phyloP scores from a whole-genome alignment of 768 basidiomycete species.

The Boletus speciosus region DNA sequence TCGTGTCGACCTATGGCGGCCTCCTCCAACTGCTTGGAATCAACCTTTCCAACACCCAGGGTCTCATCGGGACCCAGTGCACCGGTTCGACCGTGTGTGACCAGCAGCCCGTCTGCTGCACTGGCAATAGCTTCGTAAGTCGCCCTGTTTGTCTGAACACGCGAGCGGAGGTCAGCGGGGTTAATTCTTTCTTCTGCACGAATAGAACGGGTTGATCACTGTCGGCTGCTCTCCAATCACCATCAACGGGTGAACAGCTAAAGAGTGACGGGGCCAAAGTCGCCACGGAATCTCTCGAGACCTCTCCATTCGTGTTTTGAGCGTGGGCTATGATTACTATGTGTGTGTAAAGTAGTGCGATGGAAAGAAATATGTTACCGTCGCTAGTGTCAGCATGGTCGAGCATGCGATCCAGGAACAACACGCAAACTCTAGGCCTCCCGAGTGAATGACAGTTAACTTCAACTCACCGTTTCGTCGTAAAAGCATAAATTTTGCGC shows the following conservation, averaged over 20 bases:
- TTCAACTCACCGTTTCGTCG: too few species aligned
- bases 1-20: neutral
- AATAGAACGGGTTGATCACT: slow-evolving; percentile 4
- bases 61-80: slow-evolving; percentile 10
- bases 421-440: too few species aligned
- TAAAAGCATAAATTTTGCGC: too few species aligned
- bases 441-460: too few species aligned
- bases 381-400: too few species aligned
- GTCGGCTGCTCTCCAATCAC: slow-evolving; percentile 8
- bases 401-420: too few species aligned
- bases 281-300: neutral
- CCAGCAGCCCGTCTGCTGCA: slow-evolving; percentile 19
- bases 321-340: too few species aligned
- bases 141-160: rapidly evolving
- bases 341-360: too few species aligned
- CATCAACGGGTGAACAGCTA: neutral
- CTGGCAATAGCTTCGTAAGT: slow-evolving; percentile 10
- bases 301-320: too few species aligned
- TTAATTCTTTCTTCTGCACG: neutral
- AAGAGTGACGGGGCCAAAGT: neutral
- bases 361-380: too few species aligned
- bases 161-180: too few species aligned
- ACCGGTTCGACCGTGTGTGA: neutral
- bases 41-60: neutral
- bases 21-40: neutral